Base-by-base conservation (phyloP, 116 monocot species). In the Dioscorea cayenensis region DNA sequence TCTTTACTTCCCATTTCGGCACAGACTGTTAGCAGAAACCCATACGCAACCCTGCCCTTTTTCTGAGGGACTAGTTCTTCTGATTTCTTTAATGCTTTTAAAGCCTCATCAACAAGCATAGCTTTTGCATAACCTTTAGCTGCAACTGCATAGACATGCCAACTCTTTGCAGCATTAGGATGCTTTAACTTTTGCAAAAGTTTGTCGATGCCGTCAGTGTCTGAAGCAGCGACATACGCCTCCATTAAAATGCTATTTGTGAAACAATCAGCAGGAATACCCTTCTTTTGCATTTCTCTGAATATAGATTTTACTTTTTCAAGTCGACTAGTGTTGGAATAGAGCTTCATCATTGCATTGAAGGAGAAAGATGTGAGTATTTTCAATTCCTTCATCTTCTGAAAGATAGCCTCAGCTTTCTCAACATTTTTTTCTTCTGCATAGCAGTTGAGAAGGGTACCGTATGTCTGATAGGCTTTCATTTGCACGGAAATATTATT, bases 371-470 rank as follows among this genome's bases (percentile, higher is more conserved):
- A n/a, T 2, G 20, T 69, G 10, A 68, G 29, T 35, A 77, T 60
- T 1, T 70, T 65, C 21, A 77, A 14, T 13, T 80, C 72, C 67
- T 68, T 55, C 68, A 84, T 77, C n/a, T 52, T 62, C 49, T 75
- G 27, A 64, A 84, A 80, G 22, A 77, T 63, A 43, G 77, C 77
- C 25, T 81, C 77, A 16, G 84, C 74, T 72, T 84, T 84, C 27
- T 77, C 77, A 5, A 81, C 70, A 49, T 62, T 38, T 66, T 75
- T 77, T n/a, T 77, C 84, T 65, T 84, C 67, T 23, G 61, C 66
- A 65, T 84, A 84, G 70, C 81, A 81, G 11, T 62, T 69, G 19
- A 84, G 78, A 50, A 84, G 81, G 25, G 78, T 66, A 60, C 77
- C 81, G 23, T 84, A 78, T 5, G 71, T 28, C 70, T 84, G 80